phyloP scores from a whole-genome alignment of 176 grass and related monocot genomes.

The Urochloa ruziziensis region DNA sequence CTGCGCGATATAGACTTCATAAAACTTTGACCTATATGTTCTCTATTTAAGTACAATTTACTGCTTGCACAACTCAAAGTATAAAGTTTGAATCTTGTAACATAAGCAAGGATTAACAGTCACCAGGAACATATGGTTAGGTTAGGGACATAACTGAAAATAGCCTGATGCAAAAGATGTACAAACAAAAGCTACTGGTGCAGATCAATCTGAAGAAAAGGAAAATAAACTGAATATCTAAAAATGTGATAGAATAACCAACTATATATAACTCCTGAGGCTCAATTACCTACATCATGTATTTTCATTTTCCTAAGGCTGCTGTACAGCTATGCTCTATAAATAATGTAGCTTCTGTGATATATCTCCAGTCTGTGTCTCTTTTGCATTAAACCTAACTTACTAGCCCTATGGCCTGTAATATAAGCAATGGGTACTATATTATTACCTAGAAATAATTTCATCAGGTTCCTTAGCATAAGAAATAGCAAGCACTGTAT shows the following conservation, averaged over 20 bases:
- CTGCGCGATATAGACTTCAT: not conserved
- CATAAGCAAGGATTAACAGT: not conserved
- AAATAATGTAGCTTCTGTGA: not conserved
- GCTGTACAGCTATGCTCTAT: not conserved
- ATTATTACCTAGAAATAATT: slow-evolving; percentile 86
- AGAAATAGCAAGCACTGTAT: slow-evolving; percentile 82
- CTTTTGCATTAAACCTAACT: not conserved
- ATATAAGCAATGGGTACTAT: not conserved
- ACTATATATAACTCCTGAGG: not conserved
- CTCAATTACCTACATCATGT: not conserved
- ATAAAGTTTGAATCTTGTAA: not conserved
- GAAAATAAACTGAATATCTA: not conserved
- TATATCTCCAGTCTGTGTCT: not conserved
- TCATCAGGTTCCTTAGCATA: slow-evolving; percentile 90
- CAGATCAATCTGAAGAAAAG: not conserved
- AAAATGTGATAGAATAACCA: not conserved
- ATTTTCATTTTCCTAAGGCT: not conserved
- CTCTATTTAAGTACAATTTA: not conserved
- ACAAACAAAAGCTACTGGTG: not conserved
- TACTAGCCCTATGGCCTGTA: not conserved
- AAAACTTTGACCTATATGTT: not conserved
- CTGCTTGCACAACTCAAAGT: not conserved
- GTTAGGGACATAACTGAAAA: not conserved
- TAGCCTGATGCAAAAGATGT: not conserved
- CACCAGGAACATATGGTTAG: not conserved